These are phyloP conservation scores for Theobroma grandiflorum DNA, from an alignment of 441 rosid species.

Conservation along the genomic window DNA sequence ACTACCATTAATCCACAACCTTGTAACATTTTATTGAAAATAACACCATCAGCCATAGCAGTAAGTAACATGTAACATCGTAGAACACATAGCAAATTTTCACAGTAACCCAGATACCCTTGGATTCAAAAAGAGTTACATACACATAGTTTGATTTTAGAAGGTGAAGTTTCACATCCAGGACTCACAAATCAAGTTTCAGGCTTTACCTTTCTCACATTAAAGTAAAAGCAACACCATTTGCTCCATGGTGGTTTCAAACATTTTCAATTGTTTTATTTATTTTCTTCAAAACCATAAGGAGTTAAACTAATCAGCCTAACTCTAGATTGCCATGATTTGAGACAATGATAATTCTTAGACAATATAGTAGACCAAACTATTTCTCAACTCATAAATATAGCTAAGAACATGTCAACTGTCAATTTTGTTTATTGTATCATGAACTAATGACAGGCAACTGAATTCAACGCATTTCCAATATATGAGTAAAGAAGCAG, in stretches of 20 bases:
- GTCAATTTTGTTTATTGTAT: background rate
- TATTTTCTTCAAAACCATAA: background rate
- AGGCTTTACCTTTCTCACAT: conserved; percentile 3
- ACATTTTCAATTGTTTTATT: background rate
- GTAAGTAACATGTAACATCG: background rate
- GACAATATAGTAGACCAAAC: background rate
- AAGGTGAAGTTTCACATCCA: background rate
- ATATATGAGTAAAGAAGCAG: background rate
- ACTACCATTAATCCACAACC: background rate
- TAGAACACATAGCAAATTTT: background rate
- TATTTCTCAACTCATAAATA: background rate
- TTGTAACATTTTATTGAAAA: conserved; percentile 1
- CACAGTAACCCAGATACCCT: background rate
- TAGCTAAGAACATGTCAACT: background rate
- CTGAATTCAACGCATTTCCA: background rate
- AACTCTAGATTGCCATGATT: background rate
- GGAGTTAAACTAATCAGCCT: background rate
- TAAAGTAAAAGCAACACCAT: background rate
- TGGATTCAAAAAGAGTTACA: background rate
- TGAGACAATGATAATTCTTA: background rate
- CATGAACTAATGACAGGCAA: conserved; percentile 1
- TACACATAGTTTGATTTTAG: background rate
- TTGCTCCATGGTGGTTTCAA: conserved; percentile 6
- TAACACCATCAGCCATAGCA: background rate
- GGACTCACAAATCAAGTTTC: background rate